Evolutionary conservation across 129 eudicot species (phyloP), one percentile per base, ranked within the genome.

Genomic region (Chrysanthemum makinoi): DNA sequence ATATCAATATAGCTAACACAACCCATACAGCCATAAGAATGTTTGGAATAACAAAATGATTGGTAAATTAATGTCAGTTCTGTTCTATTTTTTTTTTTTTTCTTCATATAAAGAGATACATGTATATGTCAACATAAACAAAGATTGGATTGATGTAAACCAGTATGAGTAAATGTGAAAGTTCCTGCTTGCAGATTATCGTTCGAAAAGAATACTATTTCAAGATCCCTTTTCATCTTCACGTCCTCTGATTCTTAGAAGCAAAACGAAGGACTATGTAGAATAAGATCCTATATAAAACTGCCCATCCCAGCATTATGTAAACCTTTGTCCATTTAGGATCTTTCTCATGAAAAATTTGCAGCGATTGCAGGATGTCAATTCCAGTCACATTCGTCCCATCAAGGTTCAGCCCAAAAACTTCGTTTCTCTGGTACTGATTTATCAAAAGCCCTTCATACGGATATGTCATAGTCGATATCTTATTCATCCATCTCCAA

Each of bases 401-500:
- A 0, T 1, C 16, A 11, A 74, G 67, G 19, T 79, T 76, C 10
- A 10, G 30, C 2, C 87, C 96, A 2, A 81, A 89, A 73, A 62
- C 10, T 1, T 68, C 30, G 12, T 47, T 10, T 4, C 85, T 79
- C 63, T 83, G 90, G 73, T 80, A 89, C 78, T 89, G 79, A 49
- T 89, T 89, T 75, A 89, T 86, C 71, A 89, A 46, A 54, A 87
- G 84, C 79, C 90, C 96, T 73, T 89, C 93, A 14, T 89, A 89
- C 0, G 96, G 96, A 50, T 89, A 89, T 6, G 96, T 82, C 88
- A 89, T 89, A 6, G 93, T 89, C 0, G 96, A 89, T 13, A 83
- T 52, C 72, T 82, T 80, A 66, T 89, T 77, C 96, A 89, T 89
- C 96, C 96, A 89, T 1, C 69, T 73, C 96, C 96, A 89, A 51